These are phyloP conservation scores for Boletus sp. DNA, from an alignment of 1,284 basidiomycete genomes.

Conservation along the genomic window DNA sequence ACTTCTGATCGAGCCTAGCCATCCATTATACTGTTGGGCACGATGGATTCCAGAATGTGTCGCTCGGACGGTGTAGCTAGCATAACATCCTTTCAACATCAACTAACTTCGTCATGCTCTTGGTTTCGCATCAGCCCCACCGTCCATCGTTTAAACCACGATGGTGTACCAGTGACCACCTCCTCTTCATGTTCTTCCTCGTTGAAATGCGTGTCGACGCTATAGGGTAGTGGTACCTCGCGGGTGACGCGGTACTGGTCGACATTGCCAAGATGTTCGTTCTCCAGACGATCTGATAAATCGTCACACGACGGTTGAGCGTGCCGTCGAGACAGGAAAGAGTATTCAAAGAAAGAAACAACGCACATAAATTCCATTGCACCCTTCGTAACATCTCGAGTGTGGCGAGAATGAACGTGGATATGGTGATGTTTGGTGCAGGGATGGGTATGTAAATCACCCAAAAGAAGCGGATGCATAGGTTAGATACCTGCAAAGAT, in stretches of 20 bases:
- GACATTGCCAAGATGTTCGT: constrained; percentile 84
- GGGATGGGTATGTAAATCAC: constrained; percentile 80
- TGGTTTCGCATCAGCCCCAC: too few relatives aligned
- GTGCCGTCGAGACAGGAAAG: too few relatives aligned
- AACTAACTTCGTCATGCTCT: too few relatives aligned
- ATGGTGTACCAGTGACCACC: too few relatives aligned
- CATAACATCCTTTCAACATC: too few relatives aligned
- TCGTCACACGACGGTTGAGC: too few relatives aligned
- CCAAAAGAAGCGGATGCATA: constrained; percentile 82
- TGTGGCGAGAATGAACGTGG: constrained; percentile 71
- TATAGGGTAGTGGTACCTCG: constrained; percentile 78
- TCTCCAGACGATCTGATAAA: constrained; percentile 73
- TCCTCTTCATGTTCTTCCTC: too few relatives aligned
- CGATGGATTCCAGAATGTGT: too few relatives aligned
- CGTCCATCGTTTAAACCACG: too few relatives aligned
- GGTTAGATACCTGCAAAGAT: constrained; percentile 62
- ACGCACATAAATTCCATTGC: constrained; percentile 92
- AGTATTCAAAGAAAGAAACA: neutral
- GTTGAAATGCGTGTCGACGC: constrained; percentile 43
- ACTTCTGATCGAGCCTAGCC: too few relatives aligned
- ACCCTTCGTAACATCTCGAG: constrained; percentile 83
- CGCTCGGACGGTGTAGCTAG: too few relatives aligned
- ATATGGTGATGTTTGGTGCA: constrained; percentile 60
- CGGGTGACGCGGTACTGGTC: constrained; percentile 64
- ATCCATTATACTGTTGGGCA: too few relatives aligned